Percentiles rank a stretch among this genome's conserved stretches.
Evolutionary conservation across 495 filamentous ascomycete genomes (phyloP).

Genomic region (Penicillium steckii): DNA sequence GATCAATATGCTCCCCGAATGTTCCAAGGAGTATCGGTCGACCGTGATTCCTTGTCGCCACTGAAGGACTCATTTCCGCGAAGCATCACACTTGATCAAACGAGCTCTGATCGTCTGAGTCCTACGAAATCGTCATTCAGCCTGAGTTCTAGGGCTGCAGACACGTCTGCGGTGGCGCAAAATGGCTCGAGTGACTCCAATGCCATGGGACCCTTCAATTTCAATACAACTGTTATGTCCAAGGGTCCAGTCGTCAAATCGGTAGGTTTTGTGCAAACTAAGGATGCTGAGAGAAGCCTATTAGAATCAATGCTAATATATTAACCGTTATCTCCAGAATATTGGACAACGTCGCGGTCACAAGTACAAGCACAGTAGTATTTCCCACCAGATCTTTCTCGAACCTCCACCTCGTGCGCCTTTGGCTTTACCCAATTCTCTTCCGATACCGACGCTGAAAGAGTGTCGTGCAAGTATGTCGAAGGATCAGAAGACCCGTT

Average conservation of each 20-base stretch:
- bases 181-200: conserved; percentile 43
- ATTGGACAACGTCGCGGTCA: conserved; percentile 92
- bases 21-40: conserved; percentile 42
- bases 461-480: conserved; percentile 88
- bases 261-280: conserved; percentile 45
- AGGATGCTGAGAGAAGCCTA: background rate
- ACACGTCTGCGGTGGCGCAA: conserved; percentile 35
- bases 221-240: conserved; percentile 78
- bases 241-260: conserved; percentile 76
- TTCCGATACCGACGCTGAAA: conserved; percentile 86
- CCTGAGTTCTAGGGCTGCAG: conserved; percentile 30
- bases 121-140: conserved; percentile 44
- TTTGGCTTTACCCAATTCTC: conserved; percentile 83
- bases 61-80: conserved; percentile 50
- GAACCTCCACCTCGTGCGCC: conserved; percentile 88
- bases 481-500: conserved; percentile 73
- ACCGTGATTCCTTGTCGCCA: conserved; percentile 65
- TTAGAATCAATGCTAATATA: conserved; percentile 9
- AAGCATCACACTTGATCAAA: conserved; percentile 24
- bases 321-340: conserved; percentile 44
- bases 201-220: conserved; percentile 77
- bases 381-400: conserved; percentile 95
- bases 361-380: conserved; percentile 96
- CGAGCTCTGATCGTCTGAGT: conserved; percentile 33
- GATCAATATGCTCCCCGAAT: conserved; percentile 26